Conservation (phyloP, 768 basidiomycete genomes). For the Xerocomus potaroensis region DNA sequence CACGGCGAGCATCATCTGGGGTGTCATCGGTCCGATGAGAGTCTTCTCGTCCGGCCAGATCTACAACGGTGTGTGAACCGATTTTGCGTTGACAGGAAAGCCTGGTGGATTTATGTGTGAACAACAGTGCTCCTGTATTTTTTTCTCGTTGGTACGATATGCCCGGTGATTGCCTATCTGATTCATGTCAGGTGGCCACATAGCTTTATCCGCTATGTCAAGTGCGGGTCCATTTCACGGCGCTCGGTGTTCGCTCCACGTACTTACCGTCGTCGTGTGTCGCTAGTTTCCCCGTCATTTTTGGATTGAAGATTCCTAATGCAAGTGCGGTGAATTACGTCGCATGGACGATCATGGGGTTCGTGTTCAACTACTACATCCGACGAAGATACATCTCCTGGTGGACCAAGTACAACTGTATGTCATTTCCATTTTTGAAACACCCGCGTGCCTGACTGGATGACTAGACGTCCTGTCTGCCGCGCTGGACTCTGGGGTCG, state of each 20-base stretch:
- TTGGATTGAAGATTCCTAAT: constrained; percentile 66
- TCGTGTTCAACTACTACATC: constrained; percentile 62
- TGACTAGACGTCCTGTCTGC: constrained; percentile 67
- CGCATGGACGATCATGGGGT: constrained; percentile 63
- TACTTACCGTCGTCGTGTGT: too few relatives aligned
- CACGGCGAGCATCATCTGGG: constrained; percentile 55
- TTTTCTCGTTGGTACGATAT: constrained; percentile 71
- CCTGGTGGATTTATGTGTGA: too few relatives aligned
- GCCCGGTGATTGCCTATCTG: constrained; percentile 55
- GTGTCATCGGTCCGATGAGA: constrained; percentile 76
- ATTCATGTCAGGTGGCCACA: constrained; percentile 60
- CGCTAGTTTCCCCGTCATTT: constrained; percentile 46
- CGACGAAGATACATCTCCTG: constrained; percentile 61
- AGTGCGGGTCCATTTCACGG: constrained; percentile 38
- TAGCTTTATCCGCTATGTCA: constrained; percentile 58
- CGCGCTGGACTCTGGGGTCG: constrained; percentile 66
- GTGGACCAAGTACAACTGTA: constrained; percentile 57
- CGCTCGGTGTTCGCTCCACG: too few relatives aligned
- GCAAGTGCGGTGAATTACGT: constrained; percentile 64
- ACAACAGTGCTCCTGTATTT: too few relatives aligned
- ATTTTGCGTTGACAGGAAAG: too few relatives aligned
- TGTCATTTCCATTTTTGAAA: constrained; percentile 18
- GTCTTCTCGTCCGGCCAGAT: constrained; percentile 68
- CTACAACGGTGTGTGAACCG: constrained; percentile 59
- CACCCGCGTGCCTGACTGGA: too few relatives aligned